Conservation (phyloP, 75 land plant genomes). For the Ceratopteris richardii region DNA sequence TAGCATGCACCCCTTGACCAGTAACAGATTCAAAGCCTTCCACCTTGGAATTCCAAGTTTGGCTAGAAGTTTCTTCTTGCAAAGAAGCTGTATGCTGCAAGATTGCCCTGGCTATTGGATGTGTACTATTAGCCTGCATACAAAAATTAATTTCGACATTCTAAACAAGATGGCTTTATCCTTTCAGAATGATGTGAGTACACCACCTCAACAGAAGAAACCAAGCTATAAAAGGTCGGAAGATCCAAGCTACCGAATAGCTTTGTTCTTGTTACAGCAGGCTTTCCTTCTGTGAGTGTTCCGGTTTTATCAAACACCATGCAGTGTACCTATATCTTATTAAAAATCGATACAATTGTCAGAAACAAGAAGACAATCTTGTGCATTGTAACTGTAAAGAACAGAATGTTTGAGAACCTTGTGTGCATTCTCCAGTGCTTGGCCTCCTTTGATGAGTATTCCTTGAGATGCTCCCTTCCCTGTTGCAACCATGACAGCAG, state of each 20-base stretch:
- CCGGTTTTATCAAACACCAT: constrained; percentile 96
- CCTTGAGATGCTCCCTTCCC: constrained; percentile 30
- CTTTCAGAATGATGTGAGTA: not conserved
- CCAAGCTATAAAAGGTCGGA: constrained; percentile 58
- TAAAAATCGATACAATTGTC: no score
- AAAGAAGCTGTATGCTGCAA: constrained; percentile 55
- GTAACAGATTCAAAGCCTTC: constrained; percentile 49
- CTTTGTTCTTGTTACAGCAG: constrained; percentile 56
- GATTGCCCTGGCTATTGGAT: constrained; percentile 80
- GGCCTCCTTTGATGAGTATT: constrained; percentile 33
- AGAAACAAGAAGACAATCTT: no score
- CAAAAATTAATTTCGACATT: no score
- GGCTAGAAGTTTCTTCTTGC: constrained; percentile 16
- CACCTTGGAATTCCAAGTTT: constrained; percentile 25
- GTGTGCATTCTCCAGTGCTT: constrained; percentile 22
- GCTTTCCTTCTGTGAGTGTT: constrained; percentile 82
- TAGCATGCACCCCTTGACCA: constrained; percentile 64
- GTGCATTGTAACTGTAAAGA: not conserved
- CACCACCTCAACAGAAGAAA: constrained; percentile 66
- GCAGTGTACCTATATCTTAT: constrained; percentile 22
- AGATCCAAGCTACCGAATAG: constrained; percentile 44
- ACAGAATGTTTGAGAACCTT: constrained; percentile 8
- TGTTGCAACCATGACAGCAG: constrained; percentile 37
- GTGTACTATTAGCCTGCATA: constrained; percentile 67
- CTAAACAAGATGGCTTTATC: no score